Evolutionary conservation across 176 grass and related monocot genomes (phyloP).

Genomic region (Avena insularis): DNA sequence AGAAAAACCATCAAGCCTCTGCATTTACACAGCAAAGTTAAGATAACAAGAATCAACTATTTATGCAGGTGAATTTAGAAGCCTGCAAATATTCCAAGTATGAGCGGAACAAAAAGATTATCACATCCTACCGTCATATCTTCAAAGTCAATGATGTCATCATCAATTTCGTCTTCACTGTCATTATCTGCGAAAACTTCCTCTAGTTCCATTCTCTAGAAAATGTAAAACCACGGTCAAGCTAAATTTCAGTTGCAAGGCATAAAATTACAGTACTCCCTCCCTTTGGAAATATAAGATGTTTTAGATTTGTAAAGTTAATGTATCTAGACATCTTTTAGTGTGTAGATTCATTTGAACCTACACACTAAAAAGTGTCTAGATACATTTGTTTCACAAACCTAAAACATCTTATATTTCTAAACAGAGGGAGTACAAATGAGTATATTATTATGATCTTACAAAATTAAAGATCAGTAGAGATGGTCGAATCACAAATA

Average conservation of each 20-base stretch:
- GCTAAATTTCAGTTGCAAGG: slow-evolving; percentile 37
- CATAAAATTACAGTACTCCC: neutral
- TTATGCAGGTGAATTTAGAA: slow-evolving; percentile 5
- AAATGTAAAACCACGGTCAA: slow-evolving; percentile 3
- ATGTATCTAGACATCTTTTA: too few relatives aligned
- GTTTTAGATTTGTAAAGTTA: too few relatives aligned
- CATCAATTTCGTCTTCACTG: slow-evolving; percentile 95
- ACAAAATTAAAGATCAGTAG: neutral
- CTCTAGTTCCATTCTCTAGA: slow-evolving; percentile 76
- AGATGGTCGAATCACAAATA: slow-evolving; percentile 9
- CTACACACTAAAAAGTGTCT: too few relatives aligned
- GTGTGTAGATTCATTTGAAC: too few relatives aligned
- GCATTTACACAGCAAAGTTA: slow-evolving; percentile 25
- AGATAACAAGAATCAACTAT: slow-evolving; percentile 32
- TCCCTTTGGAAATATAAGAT: too few relatives aligned
- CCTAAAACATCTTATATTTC: too few relatives aligned
- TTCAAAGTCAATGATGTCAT: slow-evolving; percentile 87
- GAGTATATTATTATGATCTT: neutral
- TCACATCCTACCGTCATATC: slow-evolving; percentile 75
- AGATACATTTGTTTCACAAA: too few relatives aligned
- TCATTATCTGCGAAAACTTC: slow-evolving; percentile 78
- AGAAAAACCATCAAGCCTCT: slow-evolving; percentile 92
- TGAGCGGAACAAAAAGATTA: slow-evolving; percentile 32
- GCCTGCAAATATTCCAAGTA: slow-evolving; percentile 25
- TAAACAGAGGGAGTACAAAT: neutral